Evolutionary conservation across 805 yeast genomes (phyloP), one percentile per base, ranked within the genome.

Genomic region (Pichia sporocuriosa): DNA sequence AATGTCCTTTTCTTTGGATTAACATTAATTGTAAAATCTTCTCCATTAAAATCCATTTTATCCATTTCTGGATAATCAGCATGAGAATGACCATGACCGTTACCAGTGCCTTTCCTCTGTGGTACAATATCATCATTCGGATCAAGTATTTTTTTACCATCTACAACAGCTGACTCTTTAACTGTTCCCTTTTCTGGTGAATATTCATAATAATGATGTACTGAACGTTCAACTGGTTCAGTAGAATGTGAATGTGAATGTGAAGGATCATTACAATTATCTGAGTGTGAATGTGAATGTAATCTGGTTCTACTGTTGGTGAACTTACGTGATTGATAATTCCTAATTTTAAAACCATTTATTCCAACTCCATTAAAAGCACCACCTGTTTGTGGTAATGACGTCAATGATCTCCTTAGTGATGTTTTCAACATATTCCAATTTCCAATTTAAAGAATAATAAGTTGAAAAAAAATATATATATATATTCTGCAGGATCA

Each of bases 41-140:
- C 62, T 21, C 58, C 61, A 11, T 46, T 45, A 25, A 57, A 42
- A 31, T 57, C 55, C 57, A 58, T 49, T 10, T 48, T 44, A 28
- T 51, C 53, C 43, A 58, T 32, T 40, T 56, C 62, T 2, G 61
- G 58, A 39, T 38, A 53, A 11, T 51, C 56, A 11, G 55, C 43
- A 36, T 65, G 69, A 6, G 61, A 45, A 35, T 65, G 68, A 6
- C 53, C 39, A 35, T 54, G 59, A 7, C 43, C 39, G 33, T 58
- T 61, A 11, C 51, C 38, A 31, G 50, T 27, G 3, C 28, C 13
- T 15, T 37, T 37, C 15, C 27, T 37, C 20, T 21, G 22, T n/a
- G 48, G 35, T 2, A 35, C 25, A 15, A 32, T 20, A 19, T 39
- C 44, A 16, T 36, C 42, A 6, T 34, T 37, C 4, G 30, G 24